These are phyloP conservation scores for Globisporangium radiosum DNA, from an alignment of 352 stramenopile genomes.

Conservation along the genomic window DNA sequence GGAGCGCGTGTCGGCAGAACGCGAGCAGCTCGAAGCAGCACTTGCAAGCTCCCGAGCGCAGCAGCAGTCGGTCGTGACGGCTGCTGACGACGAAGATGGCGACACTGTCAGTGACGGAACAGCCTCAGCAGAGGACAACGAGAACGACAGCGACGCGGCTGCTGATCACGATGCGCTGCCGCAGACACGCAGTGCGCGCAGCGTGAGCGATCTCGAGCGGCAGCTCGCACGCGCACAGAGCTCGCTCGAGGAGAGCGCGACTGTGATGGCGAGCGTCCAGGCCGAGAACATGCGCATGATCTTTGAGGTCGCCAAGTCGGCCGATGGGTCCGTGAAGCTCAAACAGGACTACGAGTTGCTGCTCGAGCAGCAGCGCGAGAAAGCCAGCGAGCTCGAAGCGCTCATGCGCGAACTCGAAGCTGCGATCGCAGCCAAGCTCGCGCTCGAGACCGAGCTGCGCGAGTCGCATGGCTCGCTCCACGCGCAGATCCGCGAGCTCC, in stretches of 20 bases:
- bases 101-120: not conserved
- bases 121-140: not conserved
- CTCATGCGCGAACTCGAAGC: conserved; percentile 22
- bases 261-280: conserved; percentile 53
- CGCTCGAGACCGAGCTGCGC: conserved; percentile 17
- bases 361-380: conserved; percentile 25
- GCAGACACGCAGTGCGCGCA: not conserved
- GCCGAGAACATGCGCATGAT: conserved; percentile 71
- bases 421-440: conserved; percentile 21
- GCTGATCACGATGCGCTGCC: not conserved
- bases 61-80: not conserved
- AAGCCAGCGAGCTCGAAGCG: conserved; percentile 24
- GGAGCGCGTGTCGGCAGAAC: conserved; percentile 18
- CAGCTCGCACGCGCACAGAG: conserved; percentile 26
- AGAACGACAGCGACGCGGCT: not conserved
- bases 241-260: conserved; percentile 28
- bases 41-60: conserved; percentile 10
- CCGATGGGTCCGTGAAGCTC: conserved; percentile 47
- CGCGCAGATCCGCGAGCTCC: conserved; percentile 10
- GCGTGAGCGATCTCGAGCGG: conserved; percentile 8
- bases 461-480: conserved; percentile 9
- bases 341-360: conserved; percentile 55
- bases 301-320: conserved; percentile 67
- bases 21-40: conserved; percentile 15
- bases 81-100: not conserved